Evolutionary conservation across 306 rosid species (phyloP), one percentile per base, ranked within the genome.

Genomic region (Malus sylvestris): DNA sequence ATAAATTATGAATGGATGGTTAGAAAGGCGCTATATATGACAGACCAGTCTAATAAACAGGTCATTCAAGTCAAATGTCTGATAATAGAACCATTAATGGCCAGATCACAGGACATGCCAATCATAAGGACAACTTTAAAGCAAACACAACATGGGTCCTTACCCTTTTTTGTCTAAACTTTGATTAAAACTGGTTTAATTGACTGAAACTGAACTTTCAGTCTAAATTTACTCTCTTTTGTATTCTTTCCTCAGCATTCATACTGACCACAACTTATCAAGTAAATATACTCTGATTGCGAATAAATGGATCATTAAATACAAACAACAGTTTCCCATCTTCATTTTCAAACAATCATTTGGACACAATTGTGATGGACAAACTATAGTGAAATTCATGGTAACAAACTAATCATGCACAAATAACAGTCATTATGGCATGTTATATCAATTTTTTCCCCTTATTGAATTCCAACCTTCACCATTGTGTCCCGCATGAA

Each of bases 401-500:
- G 35, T 64, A 64, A 12, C 74, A 19, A 8, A 46, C 27, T 35
- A 22, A 40, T 27, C 20, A 67, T 72, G 67, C 76, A 55, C 5
- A 78, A 13, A 63, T 74, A 38, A 35, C 63, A 72, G 51, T 32
- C 13, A 35, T 0, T 22, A 15, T 7, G 33, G 33, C 18, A n/a
- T 3, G 3, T 22, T 14, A 32, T 45, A 72, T 57, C 33, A 64
- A 57, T 25, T 67, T 44, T 19, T 33, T 76, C 16, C 30, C 74
- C 55, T 49, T 49, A 15, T 70, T 65, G 71, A 75, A 46, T 78
- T 80, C 95, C 51, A 45, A 96, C 99, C 99, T 96, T 96, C 40
- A 96, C 98, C 99, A 96, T 96, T 16, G 98, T 92, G 77, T 96
- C 99, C 76, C 97, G 88, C 93, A 96, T 87, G 82, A 96, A 96